Percentiles rank a stretch among this genome's conserved stretches.
Evolutionary conservation across 345 rosid genomes (phyloP).

Genomic region (Sonneratia alba): DNA sequence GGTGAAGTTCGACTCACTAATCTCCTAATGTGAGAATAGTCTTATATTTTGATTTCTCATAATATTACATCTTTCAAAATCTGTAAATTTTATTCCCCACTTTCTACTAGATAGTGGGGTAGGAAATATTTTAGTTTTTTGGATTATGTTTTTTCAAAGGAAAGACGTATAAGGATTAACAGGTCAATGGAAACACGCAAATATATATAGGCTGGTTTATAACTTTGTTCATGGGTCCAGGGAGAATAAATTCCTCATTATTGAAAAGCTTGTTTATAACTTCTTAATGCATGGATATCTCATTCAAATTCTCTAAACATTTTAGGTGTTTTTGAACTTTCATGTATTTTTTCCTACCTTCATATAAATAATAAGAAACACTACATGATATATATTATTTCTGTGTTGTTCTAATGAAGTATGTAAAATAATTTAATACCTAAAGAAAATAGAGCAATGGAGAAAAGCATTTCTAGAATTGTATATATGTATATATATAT

Average conservation of each 20-base stretch:
- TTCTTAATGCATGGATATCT: neutral
- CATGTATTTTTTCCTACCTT: too few species aligned
- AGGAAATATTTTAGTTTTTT: neutral
- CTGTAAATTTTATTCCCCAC: neutral
- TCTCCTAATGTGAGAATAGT: neutral
- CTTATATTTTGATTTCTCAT: neutral
- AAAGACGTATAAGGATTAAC: neutral
- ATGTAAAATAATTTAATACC: too few species aligned
- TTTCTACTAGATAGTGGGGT: neutral
- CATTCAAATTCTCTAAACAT: neutral
- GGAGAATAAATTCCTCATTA: too few species aligned
- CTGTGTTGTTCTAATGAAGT: too few species aligned
- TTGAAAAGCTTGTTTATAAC: too few species aligned
- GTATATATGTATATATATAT: too few species aligned
- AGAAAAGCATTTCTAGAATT: too few species aligned
- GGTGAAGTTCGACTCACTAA: neutral
- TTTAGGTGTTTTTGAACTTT: neutral
- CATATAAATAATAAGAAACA: too few species aligned
- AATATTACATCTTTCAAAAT: neutral
- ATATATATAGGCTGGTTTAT: neutral
- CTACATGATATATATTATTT: too few species aligned
- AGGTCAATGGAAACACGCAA: neutral
- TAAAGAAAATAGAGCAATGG: too few species aligned
- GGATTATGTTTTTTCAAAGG: neutral
- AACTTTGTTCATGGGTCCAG: too few species aligned